phyloP scores from a whole-genome alignment of 371 early-diverging fungal species.

The Zychaea mexicana region DNA sequence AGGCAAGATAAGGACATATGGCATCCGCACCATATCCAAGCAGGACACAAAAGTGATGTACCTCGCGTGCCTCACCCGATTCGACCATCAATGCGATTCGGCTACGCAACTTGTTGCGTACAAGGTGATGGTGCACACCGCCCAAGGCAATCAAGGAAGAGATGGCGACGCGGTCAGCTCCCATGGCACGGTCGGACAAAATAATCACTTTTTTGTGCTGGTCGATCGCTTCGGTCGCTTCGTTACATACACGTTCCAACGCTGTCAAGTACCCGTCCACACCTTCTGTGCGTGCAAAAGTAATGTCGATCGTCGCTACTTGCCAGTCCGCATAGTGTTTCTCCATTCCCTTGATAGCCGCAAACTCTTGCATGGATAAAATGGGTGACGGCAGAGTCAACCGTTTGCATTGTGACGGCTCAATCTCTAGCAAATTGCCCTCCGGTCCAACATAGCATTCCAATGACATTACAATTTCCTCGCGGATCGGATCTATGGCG shows the following conservation, averaged over 20 bases:
- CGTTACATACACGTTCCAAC: constrained; percentile 84
- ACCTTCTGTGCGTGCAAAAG: constrained; percentile 78
- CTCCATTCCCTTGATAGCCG: constrained; percentile 73
- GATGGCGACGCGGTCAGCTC: constrained; percentile 79
- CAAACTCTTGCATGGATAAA: constrained; percentile 79
- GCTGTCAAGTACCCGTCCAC: constrained; percentile 74
- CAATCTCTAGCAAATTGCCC: constrained; percentile 89
- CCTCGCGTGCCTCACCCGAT: constrained; percentile 95
- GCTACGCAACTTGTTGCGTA: constrained; percentile 85
- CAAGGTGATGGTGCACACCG: constrained; percentile 93
- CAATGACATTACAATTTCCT: constrained; percentile 96
- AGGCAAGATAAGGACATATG: constrained; percentile 91
- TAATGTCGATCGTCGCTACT: constrained; percentile 85
- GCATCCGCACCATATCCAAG: constrained; percentile 98
- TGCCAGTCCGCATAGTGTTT: constrained; percentile 72
- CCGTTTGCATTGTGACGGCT: constrained; percentile 76
- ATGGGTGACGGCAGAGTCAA: constrained; percentile 85
- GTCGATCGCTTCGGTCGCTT: constrained; percentile 81
- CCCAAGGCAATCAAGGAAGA: constrained; percentile 91
- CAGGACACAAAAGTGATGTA: constrained; percentile 95
- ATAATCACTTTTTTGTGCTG: constrained; percentile 82
- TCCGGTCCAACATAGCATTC: constrained; percentile 94
- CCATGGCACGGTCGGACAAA: constrained; percentile 78
- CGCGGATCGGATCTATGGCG: constrained; percentile 94
- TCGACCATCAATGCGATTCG: constrained; percentile 89